Conservation (phyloP, 2,329 filamentous ascomycete genomes). For the Zelopaecilomyces penicillatus region DNA sequence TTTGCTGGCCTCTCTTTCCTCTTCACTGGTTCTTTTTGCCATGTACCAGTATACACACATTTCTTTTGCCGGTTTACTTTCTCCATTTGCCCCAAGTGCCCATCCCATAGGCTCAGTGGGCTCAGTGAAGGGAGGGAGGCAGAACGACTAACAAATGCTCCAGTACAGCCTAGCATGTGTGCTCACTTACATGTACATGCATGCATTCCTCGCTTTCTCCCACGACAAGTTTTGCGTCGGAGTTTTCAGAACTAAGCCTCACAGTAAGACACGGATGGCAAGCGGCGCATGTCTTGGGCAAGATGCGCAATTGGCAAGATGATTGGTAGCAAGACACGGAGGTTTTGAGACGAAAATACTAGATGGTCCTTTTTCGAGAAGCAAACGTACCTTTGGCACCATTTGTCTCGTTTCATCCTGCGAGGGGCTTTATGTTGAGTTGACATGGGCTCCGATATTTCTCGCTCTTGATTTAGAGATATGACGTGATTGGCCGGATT, state of each 20-base stretch:
- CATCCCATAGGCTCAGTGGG: no score
- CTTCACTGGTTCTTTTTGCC: not conserved
- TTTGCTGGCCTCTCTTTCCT: constrained; percentile 1
- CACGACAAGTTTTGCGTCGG: not conserved
- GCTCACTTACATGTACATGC: no score
- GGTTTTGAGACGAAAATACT: not conserved
- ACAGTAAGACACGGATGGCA: not conserved
- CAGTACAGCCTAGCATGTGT: no score
- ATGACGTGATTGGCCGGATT: no score
- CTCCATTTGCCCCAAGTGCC: no score
- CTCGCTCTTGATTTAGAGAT: no score
- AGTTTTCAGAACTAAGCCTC: not conserved
- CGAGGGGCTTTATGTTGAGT: no score
- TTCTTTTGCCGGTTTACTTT: not conserved
- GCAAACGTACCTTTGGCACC: not conserved
- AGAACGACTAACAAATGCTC: no score
- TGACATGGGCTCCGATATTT: no score
- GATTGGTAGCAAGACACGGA: not conserved
- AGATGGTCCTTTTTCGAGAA: not conserved
- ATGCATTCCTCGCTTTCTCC: no score
- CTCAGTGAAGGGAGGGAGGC: no score
- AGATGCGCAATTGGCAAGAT: not conserved
- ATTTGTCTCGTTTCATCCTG: no score
- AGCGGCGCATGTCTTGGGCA: not conserved
- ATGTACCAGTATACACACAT: not conserved